These are phyloP conservation scores for Cyclotella atomus DNA, from an alignment of 108 stramenopile species.

Conservation along the genomic window DNA sequence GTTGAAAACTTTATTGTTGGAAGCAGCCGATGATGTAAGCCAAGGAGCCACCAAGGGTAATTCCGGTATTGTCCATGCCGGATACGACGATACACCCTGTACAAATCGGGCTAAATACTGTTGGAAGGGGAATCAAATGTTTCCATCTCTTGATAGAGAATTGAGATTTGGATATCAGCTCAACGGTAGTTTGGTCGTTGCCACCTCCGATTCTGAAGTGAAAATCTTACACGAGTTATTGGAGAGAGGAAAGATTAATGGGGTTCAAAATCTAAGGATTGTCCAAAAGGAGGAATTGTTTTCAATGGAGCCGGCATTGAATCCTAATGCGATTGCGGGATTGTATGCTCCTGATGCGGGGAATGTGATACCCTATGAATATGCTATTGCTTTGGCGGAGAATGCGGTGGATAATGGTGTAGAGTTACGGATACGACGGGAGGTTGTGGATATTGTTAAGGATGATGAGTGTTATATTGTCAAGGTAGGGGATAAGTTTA, in stretches of 20 bases:
- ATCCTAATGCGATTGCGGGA: slow-evolving; percentile 71
- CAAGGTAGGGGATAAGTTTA: slow-evolving; percentile 49
- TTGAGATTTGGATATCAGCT: slow-evolving; percentile 83
- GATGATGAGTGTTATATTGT: slow-evolving; percentile 36
- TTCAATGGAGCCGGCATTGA: slow-evolving; percentile 68
- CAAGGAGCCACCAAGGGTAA: slow-evolving; percentile 83
- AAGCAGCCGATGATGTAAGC: slow-evolving; percentile 81
- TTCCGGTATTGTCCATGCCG: slow-evolving; percentile 87
- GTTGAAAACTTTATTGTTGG: slow-evolving; percentile 59
- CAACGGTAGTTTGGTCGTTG: slow-evolving; percentile 82
- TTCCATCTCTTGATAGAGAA: slow-evolving; percentile 75
- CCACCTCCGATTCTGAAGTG: slow-evolving; percentile 63
- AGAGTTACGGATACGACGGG: slow-evolving; percentile 74
- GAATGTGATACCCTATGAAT: slow-evolving; percentile 87
- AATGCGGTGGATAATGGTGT: slow-evolving; percentile 90
- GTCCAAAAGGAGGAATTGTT: slow-evolving; percentile 64
- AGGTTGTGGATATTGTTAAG: slow-evolving; percentile 62
- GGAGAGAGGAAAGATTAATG: slow-evolving; percentile 73
- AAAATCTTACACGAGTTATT: slow-evolving; percentile 65
- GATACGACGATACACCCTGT: slow-evolving; percentile 86
- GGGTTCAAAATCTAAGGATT: slow-evolving; percentile 73
- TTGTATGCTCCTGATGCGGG: slow-evolving; percentile 83
- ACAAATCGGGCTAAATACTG: slow-evolving; percentile 74
- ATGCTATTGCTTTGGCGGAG: slow-evolving; percentile 78
- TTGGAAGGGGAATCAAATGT: slow-evolving; percentile 88